Conservation (phyloP, 257 asterid genomes). For the Knoxia roxburghii region DNA sequence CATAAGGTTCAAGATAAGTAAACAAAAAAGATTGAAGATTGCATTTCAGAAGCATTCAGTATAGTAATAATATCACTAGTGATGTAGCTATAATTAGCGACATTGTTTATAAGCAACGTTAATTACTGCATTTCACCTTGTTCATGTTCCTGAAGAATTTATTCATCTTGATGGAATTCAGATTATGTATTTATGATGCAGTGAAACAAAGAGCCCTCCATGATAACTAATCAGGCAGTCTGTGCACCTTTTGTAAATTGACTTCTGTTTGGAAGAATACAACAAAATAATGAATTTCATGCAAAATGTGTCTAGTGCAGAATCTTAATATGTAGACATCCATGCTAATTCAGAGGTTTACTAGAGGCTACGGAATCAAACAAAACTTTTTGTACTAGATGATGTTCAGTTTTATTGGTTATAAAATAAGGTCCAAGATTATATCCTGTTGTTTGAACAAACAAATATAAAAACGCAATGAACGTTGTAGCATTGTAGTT, state of each 20-base stretch:
- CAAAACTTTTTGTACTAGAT: not conserved
- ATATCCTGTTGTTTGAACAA: not conserved
- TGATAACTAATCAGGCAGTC: not conserved
- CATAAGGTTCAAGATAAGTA: not conserved
- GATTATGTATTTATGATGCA: not conserved
- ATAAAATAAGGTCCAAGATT: not conserved
- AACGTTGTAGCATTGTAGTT: not conserved
- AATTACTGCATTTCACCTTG: not conserved
- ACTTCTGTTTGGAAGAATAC: no score
- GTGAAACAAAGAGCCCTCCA: not conserved
- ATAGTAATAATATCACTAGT: not conserved
- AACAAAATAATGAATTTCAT: not conserved
- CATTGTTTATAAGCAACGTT: not conserved
- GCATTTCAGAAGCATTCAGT: not conserved
- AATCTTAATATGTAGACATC: not conserved
- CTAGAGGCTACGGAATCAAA: no score
- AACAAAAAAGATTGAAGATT: not conserved
- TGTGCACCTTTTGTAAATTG: no score
- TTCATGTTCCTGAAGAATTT: not conserved
- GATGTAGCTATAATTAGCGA: not conserved
- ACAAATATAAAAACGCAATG: not conserved
- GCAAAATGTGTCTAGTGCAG: not conserved
- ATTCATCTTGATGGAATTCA: not conserved
- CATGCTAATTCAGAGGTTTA: not conserved
- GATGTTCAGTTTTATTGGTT: not conserved